Percentiles rank a stretch among this genome's conserved stretches.
These are phyloP conservation scores for Penicillium vulpinum DNA, from an alignment of 2,329 filamentous ascomycete species.

Conservation along the genomic window DNA sequence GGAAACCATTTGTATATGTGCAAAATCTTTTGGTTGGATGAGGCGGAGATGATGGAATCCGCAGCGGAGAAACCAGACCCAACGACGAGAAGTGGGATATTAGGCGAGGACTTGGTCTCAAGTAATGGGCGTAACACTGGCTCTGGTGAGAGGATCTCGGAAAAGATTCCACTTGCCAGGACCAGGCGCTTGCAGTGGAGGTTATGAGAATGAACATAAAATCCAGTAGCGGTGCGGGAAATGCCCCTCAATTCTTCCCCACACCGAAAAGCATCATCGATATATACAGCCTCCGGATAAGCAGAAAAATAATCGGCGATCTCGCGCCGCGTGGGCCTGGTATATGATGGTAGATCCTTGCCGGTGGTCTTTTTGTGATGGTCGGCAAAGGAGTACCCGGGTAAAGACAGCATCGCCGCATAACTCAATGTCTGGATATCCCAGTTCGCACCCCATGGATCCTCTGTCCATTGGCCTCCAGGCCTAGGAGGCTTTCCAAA, in stretches of 20 bases:
- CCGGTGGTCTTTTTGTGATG: conserved; percentile 49
- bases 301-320: conserved; percentile 57
- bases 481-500: conserved; percentile 53
- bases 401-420: conserved; percentile 61
- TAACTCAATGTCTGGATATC: conserved; percentile 63
- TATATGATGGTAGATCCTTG: conserved; percentile 51
- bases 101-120: conserved; percentile 27
- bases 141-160: conserved; percentile 54
- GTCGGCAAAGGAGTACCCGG: conserved; percentile 58
- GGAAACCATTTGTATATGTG: conserved; percentile 63
- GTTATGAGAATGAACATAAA: conserved; percentile 53
- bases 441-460: conserved; percentile 53
- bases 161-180: conserved; percentile 61
- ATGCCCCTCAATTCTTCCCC: conserved; percentile 46
- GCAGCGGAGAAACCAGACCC: conserved; percentile 64
- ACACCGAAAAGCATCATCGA: conserved; percentile 50
- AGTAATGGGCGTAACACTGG: conserved; percentile 51
- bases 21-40: conserved; percentile 46
- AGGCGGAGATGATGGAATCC: conserved; percentile 59
- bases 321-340: conserved; percentile 55
- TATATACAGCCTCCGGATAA: conserved; percentile 57
- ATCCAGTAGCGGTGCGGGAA: conserved; percentile 48
- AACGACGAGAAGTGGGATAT: conserved; percentile 54
- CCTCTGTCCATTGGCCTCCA: conserved; percentile 62
- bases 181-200: conserved; percentile 59